Evolutionary conservation across 2,329 filamentous ascomycete species (phyloP).

Genomic region (Rasamsonia emersonii): DNA sequence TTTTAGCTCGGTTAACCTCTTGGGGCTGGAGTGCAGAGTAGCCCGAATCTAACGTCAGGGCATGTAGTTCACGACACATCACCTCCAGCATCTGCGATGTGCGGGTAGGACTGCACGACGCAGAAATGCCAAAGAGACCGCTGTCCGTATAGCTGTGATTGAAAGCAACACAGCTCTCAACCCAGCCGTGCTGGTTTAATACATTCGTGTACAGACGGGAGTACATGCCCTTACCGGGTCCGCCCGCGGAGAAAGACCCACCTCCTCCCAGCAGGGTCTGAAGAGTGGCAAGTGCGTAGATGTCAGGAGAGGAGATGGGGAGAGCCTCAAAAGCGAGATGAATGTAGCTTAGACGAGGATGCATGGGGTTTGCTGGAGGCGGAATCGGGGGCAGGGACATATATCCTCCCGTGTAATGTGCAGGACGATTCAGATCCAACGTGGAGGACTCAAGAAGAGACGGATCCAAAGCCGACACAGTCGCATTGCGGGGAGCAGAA

Average conservation of each 20-base stretch:
- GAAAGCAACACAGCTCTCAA: constrained; percentile 90
- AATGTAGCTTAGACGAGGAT: constrained; percentile 80
- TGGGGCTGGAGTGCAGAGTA: constrained; percentile 60
- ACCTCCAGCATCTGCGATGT: constrained; percentile 83
- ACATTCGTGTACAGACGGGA: constrained; percentile 95
- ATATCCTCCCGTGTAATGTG: constrained; percentile 91
- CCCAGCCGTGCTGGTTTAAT: constrained; percentile 94
- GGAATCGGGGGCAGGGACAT: constrained; percentile 74
- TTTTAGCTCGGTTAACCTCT: constrained; percentile 91
- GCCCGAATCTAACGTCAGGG: constrained; percentile 67
- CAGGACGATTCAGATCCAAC: constrained; percentile 54
- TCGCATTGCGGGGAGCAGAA: constrained; percentile 53
- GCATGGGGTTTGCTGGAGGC: constrained; percentile 65
- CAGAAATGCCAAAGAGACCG: constrained; percentile 88
- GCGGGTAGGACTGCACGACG: constrained; percentile 70
- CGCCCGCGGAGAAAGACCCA: constrained; percentile 92
- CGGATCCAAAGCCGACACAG: constrained; percentile 46
- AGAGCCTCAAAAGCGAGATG: constrained; percentile 94
- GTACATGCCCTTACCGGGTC: constrained; percentile 98
- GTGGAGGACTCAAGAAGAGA: constrained; percentile 35
- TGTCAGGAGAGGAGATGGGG: constrained; percentile 81
- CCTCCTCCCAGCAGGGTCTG: constrained; percentile 94
- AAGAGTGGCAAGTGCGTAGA: constrained; percentile 90
- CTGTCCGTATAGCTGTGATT: constrained; percentile 97
- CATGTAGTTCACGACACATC: constrained; percentile 82